Conservation (phyloP, 2,329 filamentous ascomycete genomes). For the Alternaria sp. region DNA sequence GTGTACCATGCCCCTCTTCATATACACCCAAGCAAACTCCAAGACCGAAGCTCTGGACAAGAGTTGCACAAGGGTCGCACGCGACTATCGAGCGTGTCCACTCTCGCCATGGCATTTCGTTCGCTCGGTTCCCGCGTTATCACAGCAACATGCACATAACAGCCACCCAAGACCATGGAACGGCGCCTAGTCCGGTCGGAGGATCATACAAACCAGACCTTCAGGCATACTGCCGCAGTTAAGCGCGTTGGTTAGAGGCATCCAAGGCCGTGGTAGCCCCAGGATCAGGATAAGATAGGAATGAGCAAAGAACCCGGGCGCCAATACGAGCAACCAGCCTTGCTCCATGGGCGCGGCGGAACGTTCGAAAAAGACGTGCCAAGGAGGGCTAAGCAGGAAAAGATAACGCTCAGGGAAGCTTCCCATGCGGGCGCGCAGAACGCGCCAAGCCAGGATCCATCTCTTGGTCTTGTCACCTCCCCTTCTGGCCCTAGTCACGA, state of each 20-base stretch:
- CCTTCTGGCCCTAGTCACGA: conserved; percentile 9
- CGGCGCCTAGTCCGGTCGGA: conserved; percentile 21
- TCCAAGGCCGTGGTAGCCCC: conserved; percentile 28
- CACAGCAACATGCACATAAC: conserved; percentile 7
- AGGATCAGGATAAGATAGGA: conserved; percentile 27
- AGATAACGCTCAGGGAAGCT: conserved; percentile 27
- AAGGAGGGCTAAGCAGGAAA: conserved; percentile 26
- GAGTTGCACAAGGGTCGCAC: conserved; percentile 22
- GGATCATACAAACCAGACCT: conserved; percentile 9
- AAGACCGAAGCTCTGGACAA: conserved; percentile 10
- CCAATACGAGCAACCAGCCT: conserved; percentile 13
- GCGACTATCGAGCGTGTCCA: conserved; percentile 12
- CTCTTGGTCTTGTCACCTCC: conserved; percentile 12
- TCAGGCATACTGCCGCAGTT: conserved; percentile 19
- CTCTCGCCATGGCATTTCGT: conserved; percentile 6
- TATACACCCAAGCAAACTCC: conserved; percentile 20
- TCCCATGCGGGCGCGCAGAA: conserved; percentile 6
- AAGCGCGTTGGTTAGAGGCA: conserved; percentile 24
- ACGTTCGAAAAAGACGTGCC: conserved; percentile 29
- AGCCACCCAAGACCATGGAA: conserved; percentile 15
- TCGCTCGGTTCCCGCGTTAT: conserved; percentile 21
- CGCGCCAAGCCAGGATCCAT: conserved; percentile 3
- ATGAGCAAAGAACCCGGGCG: conserved; percentile 24
- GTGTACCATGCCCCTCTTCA: conserved; percentile 17
- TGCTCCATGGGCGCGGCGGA: conserved; percentile 15